phyloP scores from a whole-genome alignment of 1,284 basidiomycete genomes.

The Cryptococcus sp. region DNA sequence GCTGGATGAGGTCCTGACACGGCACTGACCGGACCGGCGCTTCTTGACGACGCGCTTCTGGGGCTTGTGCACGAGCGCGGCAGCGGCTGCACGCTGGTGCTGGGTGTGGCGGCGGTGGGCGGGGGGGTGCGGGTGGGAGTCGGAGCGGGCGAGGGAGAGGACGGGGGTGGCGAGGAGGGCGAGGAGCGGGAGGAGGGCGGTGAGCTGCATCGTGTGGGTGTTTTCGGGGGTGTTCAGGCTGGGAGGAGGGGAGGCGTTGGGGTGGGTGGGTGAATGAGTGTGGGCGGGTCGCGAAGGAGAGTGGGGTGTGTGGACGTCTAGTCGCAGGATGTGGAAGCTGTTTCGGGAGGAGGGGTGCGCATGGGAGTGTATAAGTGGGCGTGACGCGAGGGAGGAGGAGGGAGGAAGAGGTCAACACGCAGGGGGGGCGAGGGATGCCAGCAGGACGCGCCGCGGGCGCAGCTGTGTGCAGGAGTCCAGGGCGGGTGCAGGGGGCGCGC shows the following conservation, averaged over 20 bases:
- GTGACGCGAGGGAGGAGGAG: too few species aligned
- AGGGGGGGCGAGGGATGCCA: too few species aligned
- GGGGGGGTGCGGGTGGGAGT: constrained; percentile 3
- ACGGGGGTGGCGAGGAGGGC: constrained; percentile 21
- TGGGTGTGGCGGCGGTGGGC: constrained; percentile 17
- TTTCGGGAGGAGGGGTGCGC: too few species aligned
- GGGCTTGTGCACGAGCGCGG: constrained; percentile 11
- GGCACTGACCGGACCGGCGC: constrained; percentile 15
- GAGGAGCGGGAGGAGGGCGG: constrained; percentile 27
- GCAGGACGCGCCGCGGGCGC: too few species aligned
- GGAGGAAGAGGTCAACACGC: too few species aligned
- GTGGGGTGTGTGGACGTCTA: constrained; percentile 6
- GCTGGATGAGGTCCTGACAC: constrained; percentile 9
- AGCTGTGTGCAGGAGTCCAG: too few species aligned
- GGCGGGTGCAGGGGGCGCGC: too few species aligned
- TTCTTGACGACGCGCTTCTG: constrained; percentile 17
- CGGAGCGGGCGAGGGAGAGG: constrained; percentile 16
- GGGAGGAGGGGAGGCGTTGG: too few species aligned
- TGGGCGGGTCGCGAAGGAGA: background rate
- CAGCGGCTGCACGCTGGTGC: constrained; percentile 13
- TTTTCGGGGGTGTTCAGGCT: background rate
- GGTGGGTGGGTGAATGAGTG: background rate
- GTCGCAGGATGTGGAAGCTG: background rate
- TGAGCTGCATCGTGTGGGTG: constrained; percentile 24
- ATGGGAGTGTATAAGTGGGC: too few species aligned